phyloP scores from a whole-genome alignment of 176 grass and related monocot species.

The Eragrostis nindensis region DNA sequence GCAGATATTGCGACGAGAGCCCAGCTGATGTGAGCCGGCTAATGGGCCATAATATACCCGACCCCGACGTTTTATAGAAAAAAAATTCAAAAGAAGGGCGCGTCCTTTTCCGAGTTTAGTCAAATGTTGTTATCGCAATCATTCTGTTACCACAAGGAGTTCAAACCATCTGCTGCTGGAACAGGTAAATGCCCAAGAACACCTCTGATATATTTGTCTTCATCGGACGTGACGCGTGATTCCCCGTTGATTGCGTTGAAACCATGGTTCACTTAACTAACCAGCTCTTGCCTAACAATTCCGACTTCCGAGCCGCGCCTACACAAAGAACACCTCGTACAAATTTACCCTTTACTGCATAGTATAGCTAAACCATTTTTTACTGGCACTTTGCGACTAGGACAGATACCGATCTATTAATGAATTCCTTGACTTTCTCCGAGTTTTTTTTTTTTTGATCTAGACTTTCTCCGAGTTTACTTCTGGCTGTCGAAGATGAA shows the following conservation, averaged over 20 bases:
- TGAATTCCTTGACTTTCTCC: no score
- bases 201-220: background rate
- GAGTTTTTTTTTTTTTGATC: no score
- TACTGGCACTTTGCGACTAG: background rate
- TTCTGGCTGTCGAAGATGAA: no score
- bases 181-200: background rate
- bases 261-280: background rate
- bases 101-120: background rate
- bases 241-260: conserved; percentile 25
- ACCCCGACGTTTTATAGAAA: background rate
- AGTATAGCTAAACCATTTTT: background rate
- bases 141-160: background rate
- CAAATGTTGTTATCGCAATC: background rate
- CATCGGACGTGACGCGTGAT: background rate
- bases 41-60: background rate
- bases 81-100: background rate
- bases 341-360: background rate
- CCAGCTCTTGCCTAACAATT: background rate
- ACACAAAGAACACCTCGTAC: no score
- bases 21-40: background rate
- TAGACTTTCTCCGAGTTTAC: no score
- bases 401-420: background rate
- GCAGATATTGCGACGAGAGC: background rate
- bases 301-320: background rate
- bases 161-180: background rate